phyloP scores from a whole-genome alignment of 495 filamentous ascomycete genomes.

The Amniculicola lignicola region DNA sequence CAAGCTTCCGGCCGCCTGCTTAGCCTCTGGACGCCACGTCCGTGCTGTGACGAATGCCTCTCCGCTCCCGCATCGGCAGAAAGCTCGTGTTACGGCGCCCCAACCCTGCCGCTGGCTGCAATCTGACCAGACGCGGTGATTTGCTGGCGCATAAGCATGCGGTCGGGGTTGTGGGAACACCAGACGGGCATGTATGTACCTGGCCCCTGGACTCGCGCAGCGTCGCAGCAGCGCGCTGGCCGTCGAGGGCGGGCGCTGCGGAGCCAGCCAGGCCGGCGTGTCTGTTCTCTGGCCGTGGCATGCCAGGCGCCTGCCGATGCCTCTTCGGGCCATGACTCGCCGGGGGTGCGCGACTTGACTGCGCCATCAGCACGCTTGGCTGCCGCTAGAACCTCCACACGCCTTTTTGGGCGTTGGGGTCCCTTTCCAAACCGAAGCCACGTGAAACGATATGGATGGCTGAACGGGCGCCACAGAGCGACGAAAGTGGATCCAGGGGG shows the following conservation, averaged over 20 bases:
- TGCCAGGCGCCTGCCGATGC: conserved; percentile 3
- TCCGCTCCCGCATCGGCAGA: conserved; percentile 35
- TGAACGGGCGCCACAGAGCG: conserved; percentile 18
- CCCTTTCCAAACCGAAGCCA: conserved; percentile 21
- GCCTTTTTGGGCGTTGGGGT: conserved; percentile 14
- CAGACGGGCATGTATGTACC: conserved; percentile 20
- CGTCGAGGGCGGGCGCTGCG: not conserved
- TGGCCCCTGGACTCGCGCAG: conserved; percentile 23
- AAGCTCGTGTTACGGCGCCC: conserved; percentile 24
- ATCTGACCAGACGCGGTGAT: conserved; percentile 20
- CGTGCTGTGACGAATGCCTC: conserved; percentile 31
- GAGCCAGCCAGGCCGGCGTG: not conserved
- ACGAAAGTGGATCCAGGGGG: conserved; percentile 21
- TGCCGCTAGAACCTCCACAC: conserved; percentile 23
- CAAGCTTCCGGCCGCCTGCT: conserved; percentile 28
- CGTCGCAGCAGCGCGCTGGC: conserved; percentile 17
- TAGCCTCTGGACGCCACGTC: conserved; percentile 21
- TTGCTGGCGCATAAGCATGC: conserved; percentile 26
- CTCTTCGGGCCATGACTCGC: not conserved
- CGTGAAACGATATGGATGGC: conserved; percentile 34
- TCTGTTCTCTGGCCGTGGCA: not conserved
- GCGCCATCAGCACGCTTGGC: conserved; percentile 4
- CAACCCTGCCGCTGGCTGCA: conserved; percentile 18
- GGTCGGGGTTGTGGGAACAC: conserved; percentile 10
- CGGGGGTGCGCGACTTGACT: not conserved